These are phyloP conservation scores for Phtheirospermum japonicum DNA, from an alignment of 257 asterid species.

Conservation along the genomic window DNA sequence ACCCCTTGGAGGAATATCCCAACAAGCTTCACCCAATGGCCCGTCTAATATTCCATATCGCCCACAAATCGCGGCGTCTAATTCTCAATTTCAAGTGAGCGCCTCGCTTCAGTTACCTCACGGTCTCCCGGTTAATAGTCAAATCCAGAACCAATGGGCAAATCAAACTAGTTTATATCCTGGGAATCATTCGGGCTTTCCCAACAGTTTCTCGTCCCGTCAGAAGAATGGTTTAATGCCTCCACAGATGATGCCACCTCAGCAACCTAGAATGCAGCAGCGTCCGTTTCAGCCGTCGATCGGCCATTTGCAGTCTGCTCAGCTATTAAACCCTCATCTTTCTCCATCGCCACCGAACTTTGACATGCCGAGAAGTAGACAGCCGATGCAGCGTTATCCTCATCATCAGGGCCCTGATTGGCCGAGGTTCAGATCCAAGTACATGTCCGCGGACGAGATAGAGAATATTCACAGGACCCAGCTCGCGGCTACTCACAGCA, in stretches of 20 bases:
- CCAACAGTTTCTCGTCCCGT: constrained; percentile 54
- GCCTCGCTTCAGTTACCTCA: constrained; percentile 38
- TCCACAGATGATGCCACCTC: constrained; percentile 55
- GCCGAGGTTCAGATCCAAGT: constrained; percentile 76
- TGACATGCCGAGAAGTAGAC: constrained; percentile 58
- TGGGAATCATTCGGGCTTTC: constrained; percentile 52
- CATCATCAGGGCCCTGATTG: constrained; percentile 49
- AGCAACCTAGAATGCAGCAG: constrained; percentile 57
- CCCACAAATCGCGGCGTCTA: constrained; percentile 45
- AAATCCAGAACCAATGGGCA: constrained; percentile 61
- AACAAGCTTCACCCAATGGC: neutral
- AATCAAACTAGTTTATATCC: constrained; percentile 46
- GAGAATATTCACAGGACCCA: constrained; percentile 83
- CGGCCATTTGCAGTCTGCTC: constrained; percentile 53
- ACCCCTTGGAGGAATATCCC: neutral
- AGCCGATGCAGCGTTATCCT: constrained; percentile 50
- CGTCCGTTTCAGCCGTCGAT: constrained; percentile 52
- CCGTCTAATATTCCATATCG: neutral
- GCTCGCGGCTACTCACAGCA: constrained; percentile 88
- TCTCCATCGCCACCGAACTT: constrained; percentile 61
- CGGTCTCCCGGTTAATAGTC: constrained; percentile 53
- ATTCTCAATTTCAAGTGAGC: constrained; percentile 30
- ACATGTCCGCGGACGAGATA: constrained; percentile 79
- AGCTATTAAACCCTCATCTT: constrained; percentile 46
- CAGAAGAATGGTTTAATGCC: constrained; percentile 58